Evolutionary conservation across 148 eudicot species (phyloP), one percentile per base, ranked within the genome.

Genomic region (Rhododendron molle): DNA sequence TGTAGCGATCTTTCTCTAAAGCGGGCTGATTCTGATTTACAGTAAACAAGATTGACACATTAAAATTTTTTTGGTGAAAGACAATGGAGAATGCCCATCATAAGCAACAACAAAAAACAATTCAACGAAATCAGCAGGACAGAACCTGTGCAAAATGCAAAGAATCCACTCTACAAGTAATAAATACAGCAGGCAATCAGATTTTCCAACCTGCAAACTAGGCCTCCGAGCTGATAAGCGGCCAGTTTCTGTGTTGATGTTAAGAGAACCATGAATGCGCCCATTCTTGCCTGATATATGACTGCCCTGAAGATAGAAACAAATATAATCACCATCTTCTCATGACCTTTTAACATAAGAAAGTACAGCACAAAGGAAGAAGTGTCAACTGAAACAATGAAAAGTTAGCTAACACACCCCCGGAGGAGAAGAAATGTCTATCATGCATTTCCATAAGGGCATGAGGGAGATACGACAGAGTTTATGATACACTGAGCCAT

Each of bases 241-340:
- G 60, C 99, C 99, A 60, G 99, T 97, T 91, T 97, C 99, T 21
- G 99, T 97, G 88, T 97, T 97, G 78, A 97, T 95, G 89, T 97
- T 97, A 77, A 97, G 88, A 2, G 99, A 97, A 90, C 99, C 94
- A 91, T 97, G 99, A 77, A 97, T 88, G 21, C 99, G 98, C 83
- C 98, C 99, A 86, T 93, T 87, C 81, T 88, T 93, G 78, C 99
- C 98, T 26, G 98, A 89, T 72, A 97, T 89, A 87, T 93, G 93
- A 89, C 92, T 91, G 23, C 97, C 98, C 99, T 38, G 83, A 71
- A 34, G 81, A 89, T 23, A 69, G 77, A 85, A 87, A 83, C 83
- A 54, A 47, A 49, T 49, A 28, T 49, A 79, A 79, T 26, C n/a
- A 9, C 12, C 26, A 49, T 26, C 21, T 79, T 77, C 54, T 23